Conservation (phyloP, 2,329 filamentous ascomycete genomes). For the Aspergillus ochraceus region DNA sequence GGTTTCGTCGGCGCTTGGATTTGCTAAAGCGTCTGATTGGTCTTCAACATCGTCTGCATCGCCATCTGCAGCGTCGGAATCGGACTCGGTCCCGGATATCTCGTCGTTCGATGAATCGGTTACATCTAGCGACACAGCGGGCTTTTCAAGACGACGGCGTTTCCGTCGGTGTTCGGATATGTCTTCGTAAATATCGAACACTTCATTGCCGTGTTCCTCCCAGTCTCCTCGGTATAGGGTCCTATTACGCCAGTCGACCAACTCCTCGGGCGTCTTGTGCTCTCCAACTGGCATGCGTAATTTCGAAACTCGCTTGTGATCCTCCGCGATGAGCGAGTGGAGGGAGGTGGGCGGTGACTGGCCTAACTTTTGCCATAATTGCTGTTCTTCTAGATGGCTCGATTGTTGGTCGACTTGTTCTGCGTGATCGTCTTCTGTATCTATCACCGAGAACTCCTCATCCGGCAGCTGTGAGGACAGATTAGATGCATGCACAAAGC, state of each 20-base stretch:
- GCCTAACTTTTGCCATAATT: conserved; percentile 46
- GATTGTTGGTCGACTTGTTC: conserved; percentile 50
- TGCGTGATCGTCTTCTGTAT: conserved; percentile 45
- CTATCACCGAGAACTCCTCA: conserved; percentile 21
- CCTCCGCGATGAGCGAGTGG: conserved; percentile 22
- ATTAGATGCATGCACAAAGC: neutral
- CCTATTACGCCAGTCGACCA: conserved; percentile 50
- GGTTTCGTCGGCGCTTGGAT: neutral
- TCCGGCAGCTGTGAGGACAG: conserved; percentile 3
- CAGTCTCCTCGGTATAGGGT: conserved; percentile 51
- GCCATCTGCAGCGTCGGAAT: neutral
- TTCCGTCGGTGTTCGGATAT: conserved; percentile 33
- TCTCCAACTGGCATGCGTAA: conserved; percentile 23
- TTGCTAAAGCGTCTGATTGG: neutral
- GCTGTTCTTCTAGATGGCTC: conserved; percentile 46
- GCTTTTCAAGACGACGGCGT: conserved; percentile 25
- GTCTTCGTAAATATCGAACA: conserved; percentile 29
- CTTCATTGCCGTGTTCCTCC: conserved; percentile 45
- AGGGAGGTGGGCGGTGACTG: conserved; percentile 20
- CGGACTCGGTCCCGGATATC: neutral
- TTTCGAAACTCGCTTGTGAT: conserved; percentile 12
- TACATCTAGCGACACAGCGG: neutral
- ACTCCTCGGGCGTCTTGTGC: conserved; percentile 36
- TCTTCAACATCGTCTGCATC: neutral
- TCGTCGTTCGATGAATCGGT: conserved; percentile 1